phyloP scores from a whole-genome alignment of 2,329 filamentous ascomycete species.

The Botrytis galanthina region DNA sequence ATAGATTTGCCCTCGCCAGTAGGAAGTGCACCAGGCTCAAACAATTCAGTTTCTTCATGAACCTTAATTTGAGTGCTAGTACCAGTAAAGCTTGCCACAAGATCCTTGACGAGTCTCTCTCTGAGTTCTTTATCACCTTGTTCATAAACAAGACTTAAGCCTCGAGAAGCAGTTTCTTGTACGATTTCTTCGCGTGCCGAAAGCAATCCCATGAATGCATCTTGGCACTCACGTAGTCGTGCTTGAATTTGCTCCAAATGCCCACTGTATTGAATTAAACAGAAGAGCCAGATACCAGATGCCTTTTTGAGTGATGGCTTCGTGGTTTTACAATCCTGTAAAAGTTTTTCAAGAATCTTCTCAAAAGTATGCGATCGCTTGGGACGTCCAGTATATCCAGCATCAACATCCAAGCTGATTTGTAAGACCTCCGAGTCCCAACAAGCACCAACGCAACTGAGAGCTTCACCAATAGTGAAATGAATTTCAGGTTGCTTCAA shows the following conservation, averaged over 20 bases:
- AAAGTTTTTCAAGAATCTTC: slow-evolving; percentile 62
- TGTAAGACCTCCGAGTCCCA: slow-evolving; percentile 82
- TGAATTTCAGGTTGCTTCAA: slow-evolving; percentile 83
- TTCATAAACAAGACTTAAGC: slow-evolving; percentile 89
- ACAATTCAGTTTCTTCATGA: slow-evolving; percentile 80
- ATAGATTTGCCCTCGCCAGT: slow-evolving; percentile 58
- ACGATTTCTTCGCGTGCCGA: slow-evolving; percentile 89
- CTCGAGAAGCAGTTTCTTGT: slow-evolving; percentile 90
- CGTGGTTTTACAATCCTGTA: slow-evolving; percentile 74
- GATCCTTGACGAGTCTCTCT: slow-evolving; percentile 67
- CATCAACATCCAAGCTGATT: slow-evolving; percentile 72
- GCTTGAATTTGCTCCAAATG: slow-evolving; percentile 71
- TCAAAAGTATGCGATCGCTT: slow-evolving; percentile 42
- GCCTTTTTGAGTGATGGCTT: slow-evolving; percentile 90
- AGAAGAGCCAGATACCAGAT: slow-evolving; percentile 93
- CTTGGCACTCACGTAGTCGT: slow-evolving; percentile 75
- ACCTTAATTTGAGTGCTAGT: slow-evolving; percentile 75
- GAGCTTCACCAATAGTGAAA: slow-evolving; percentile 85
- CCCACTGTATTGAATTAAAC: slow-evolving; percentile 85
- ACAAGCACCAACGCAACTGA: slow-evolving; percentile 72
- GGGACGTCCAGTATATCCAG: slow-evolving; percentile 43
- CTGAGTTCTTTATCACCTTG: slow-evolving; percentile 80
- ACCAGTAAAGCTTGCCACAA: slow-evolving; percentile 72
- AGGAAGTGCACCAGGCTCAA: slow-evolving; percentile 25
- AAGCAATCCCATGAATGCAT: slow-evolving; percentile 82